Base-by-base conservation (phyloP, 805 yeast genomes). In the Candida pseudofarinosa region DNA sequence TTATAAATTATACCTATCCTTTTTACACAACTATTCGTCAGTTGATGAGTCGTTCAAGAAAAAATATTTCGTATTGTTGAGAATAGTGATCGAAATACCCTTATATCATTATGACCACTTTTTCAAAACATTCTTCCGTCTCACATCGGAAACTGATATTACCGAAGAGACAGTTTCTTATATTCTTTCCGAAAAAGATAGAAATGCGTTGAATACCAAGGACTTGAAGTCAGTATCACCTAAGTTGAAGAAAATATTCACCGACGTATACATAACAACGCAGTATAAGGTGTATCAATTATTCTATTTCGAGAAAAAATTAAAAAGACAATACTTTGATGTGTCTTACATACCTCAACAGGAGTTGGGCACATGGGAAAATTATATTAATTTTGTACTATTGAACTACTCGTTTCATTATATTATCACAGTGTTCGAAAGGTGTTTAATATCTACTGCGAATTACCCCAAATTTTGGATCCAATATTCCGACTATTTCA, bases 341-440 rank as follows among this genome's bases (percentile, higher is more conserved):
- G 66, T 71, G 1, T 53, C 60, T 12, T 46, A 55, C 5, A 43
- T 65, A 8, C 55, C 68, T 2, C 55, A 53, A 17, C 73, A 76
- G 39, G 85, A 84, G 49, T 53, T 83, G 16, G 74, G 72, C 15
- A 67, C 63, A 8, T 84, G 95, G 80, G 76, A 72, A 41, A 58
- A 66, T 20, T 88, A 83, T 56, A 52, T 85, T 31, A 73, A 73
- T 47, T 77, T 69, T 43, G 61, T 79, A 31, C 88, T 83, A 49
- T 51, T 59, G 42, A 52, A 59, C 17, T 62, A 55, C 33, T 56
- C 65, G 1, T 42, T 41, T 7, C 52, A 48, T 0, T 55, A 50
- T 15, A 48, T 63, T 4, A 54, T 52, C 12, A 65, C 71, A 12
- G 50, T 62, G 0, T 81, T 75, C 47, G 77, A 76, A 40, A 53